Conservation (phyloP, 2,329 filamentous ascomycete species). For the Ophiostoma sp. region DNA sequence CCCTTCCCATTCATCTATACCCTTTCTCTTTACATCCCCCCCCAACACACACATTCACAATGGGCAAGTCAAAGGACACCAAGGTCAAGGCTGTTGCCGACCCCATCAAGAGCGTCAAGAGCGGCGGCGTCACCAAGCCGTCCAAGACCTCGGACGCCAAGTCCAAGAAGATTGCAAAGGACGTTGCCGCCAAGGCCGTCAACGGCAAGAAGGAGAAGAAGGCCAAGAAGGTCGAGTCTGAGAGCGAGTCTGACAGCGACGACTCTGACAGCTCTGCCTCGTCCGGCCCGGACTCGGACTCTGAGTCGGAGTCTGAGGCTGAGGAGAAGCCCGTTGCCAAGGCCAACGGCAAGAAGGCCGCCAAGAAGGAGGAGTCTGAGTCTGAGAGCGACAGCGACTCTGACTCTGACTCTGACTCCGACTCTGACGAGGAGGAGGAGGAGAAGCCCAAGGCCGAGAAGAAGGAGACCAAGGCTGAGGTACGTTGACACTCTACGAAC, state of each 20-base stretch:
- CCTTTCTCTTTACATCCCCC: background rate
- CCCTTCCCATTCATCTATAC: background rate
- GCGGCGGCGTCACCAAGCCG: conserved; percentile 66
- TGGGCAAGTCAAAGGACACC: conserved; percentile 68
- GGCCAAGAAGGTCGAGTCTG: conserved; percentile 42
- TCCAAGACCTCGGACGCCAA: conserved; percentile 65
- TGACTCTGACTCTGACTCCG: conserved; percentile 33
- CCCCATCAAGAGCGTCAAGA: conserved; percentile 59
- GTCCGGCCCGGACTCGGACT: conserved; percentile 32
- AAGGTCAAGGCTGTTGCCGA: conserved; percentile 56
- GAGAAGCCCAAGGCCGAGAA: conserved; percentile 38
- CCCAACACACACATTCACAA: conserved; percentile 42
- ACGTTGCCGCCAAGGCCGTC: conserved; percentile 52
- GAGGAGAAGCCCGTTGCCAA: conserved; percentile 27
- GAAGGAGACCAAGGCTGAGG: conserved; percentile 43
- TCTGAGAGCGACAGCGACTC: conserved; percentile 22
- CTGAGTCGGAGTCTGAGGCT: conserved; percentile 39
- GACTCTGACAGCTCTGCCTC: conserved; percentile 39
- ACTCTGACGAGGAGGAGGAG: conserved; percentile 29
- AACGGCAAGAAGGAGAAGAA: conserved; percentile 52
- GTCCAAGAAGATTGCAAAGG: conserved; percentile 67
- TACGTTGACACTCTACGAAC: no score
- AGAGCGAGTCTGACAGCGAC: conserved; percentile 27
- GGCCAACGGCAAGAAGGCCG: conserved; percentile 30
- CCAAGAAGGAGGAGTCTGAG: conserved; percentile 28